Conservation (phyloP, 441 rosid genomes). For the Populus tomentosa region DNA sequence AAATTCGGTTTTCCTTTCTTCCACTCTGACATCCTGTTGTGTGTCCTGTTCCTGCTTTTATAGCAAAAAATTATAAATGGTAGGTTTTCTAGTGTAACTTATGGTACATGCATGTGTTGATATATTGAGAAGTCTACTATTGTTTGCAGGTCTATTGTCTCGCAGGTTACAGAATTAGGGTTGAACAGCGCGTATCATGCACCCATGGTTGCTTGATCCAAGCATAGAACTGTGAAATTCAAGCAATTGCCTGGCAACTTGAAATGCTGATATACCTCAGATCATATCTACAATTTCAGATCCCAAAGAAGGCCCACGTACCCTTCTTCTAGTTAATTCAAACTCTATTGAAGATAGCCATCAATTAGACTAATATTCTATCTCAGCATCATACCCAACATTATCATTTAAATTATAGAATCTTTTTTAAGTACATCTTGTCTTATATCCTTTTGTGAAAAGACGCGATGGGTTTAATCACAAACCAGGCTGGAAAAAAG, state of each 20-base stretch:
- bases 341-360: not conserved
- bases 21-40: not conserved
- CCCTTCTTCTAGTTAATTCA: too few relatives aligned
- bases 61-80: not conserved
- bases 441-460: conserved; percentile 21
- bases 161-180: too few relatives aligned
- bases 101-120: too few relatives aligned
- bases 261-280: not conserved
- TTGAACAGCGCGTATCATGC: too few relatives aligned
- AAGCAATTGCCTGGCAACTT: too few relatives aligned
- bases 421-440: conserved; percentile 11
- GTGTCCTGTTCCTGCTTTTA: not conserved
- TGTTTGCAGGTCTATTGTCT: too few relatives aligned
- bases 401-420: not conserved
- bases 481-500: conserved; percentile 15
- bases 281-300: not conserved
- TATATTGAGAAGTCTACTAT: too few relatives aligned
- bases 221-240: not conserved
- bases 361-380: not conserved
- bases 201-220: too few relatives aligned
- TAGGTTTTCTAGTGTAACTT: not conserved
- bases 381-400: not conserved
- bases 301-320: too few relatives aligned
- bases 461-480: conserved; percentile 23
- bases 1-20: not conserved